Evolutionary conservation across 345 rosid genomes (phyloP).

Genomic region (Acer saccharum): DNA sequence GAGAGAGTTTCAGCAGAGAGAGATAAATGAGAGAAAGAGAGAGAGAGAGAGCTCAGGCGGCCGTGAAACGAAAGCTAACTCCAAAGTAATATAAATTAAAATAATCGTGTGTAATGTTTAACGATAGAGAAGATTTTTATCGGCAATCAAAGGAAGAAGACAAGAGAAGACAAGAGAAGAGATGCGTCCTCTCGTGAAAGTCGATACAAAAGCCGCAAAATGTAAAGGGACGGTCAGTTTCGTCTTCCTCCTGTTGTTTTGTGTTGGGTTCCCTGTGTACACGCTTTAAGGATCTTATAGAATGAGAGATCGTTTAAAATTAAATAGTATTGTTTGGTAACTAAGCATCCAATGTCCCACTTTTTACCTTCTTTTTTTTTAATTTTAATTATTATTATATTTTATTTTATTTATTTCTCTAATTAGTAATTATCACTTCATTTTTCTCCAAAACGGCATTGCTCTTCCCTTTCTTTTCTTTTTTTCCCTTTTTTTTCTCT

Average conservation of each 20-base stretch:
- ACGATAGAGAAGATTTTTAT: background rate
- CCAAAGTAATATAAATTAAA: constrained; percentile 4
- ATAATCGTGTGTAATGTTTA: background rate
- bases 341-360: constrained; percentile 17
- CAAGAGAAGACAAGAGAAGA: too few relatives aligned
- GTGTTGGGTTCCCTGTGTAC: background rate
- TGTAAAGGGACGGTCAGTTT: constrained; percentile 21
- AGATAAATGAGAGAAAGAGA: background rate
- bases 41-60: constrained; percentile 16
- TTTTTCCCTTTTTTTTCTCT: background rate
- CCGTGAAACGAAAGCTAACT: constrained; percentile 16
- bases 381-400: background rate
- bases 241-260: constrained; percentile 6
- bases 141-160: background rate
- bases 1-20: background rate
- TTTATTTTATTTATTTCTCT: background rate
- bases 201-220: constrained; percentile 8
- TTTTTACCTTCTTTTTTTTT: too few relatives aligned
- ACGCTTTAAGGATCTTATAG: background rate
- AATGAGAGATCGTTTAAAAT: too few relatives aligned
- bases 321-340: background rate
- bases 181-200: constrained; percentile 16
- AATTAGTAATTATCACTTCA: too few relatives aligned
- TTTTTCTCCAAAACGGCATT: background rate
- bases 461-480: background rate